Base-by-base conservation (phyloP, 768 basidiomycete species). In the Melanogaster broomeanus region DNA sequence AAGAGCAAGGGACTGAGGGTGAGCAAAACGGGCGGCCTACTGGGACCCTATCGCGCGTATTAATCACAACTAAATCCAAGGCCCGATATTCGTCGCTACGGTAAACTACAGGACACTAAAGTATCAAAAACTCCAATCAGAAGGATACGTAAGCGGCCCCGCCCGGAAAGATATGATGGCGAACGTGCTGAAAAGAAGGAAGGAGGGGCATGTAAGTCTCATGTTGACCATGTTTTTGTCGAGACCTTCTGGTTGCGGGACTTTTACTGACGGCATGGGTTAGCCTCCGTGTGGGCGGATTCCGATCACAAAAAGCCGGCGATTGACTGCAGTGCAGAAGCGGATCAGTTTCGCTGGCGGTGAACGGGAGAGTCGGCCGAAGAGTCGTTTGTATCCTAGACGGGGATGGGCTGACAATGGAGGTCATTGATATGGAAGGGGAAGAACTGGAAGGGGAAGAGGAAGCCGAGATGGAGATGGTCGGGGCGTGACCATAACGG, bases 391-490 rank as follows among this genome's bases (percentile, higher is more conserved):
- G 90, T 66, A 79, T 90, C 49, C 67, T 91, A 64, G 88, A 88
- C 66, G 71, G 68, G 51, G 74, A 75, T 48, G 89, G 88, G 57
- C 76, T 73, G 56, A 72, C 70, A 51, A 64, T 92, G 77, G 87
- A 92, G 72, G 77, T 85, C 40, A 73, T 90, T 61, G 90, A 92
- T 75, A 74, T 92, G 72, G 90, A 89, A 74, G 85, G 78, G 49
- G 83, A 84, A 56, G 69, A 67, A 40, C 64, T 64, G 65, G 80
- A 78, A 64, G 75, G 60, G 50, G 74, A 63, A 8, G 69, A 70
- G 38, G 73, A 70, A 38, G 49, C 19, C 19, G 67, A 61, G 54
- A 58, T 64, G 61, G 67, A 63, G 52, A 55, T 49, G 47, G 59
- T 56, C 50, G 64, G 54, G 52, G 28, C 55, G 47, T 61, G 50